phyloP scores from a whole-genome alignment of 805 yeast species.

The Spathaspora passalidarum region DNA sequence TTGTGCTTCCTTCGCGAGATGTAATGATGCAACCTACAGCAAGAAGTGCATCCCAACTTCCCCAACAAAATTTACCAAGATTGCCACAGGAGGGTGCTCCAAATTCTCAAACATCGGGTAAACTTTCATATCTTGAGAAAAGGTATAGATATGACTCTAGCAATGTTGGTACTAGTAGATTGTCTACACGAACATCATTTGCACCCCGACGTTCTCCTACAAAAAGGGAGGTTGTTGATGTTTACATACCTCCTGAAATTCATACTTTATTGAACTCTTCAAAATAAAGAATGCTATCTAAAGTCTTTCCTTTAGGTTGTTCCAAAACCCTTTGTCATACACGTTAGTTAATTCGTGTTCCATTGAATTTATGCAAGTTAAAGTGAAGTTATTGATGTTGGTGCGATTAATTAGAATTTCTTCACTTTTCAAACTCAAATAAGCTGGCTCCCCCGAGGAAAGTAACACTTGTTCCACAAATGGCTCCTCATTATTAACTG shows the following conservation, averaged over 20 bases:
- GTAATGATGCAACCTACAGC: not conserved
- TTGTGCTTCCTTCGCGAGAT: too few relatives aligned
- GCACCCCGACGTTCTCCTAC: too few relatives aligned
- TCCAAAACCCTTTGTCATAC: slow-evolving; percentile 49
- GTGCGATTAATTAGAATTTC: slow-evolving; percentile 13
- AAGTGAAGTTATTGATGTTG: slow-evolving; percentile 8
- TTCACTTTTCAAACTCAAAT: slow-evolving; percentile 27
- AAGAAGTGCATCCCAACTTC: not conserved
- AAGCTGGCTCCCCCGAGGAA: slow-evolving; percentile 17
- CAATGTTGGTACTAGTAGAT: too few relatives aligned
- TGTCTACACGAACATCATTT: too few relatives aligned
- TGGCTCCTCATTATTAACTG: slow-evolving; percentile 9
- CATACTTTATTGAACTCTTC: not conserved
- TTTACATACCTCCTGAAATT: not conserved
- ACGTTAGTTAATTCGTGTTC: slow-evolving; percentile 37
- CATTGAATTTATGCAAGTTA: slow-evolving; percentile 21
- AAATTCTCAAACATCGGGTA: not conserved
- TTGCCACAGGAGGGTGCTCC: not conserved
- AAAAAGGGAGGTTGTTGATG: not conserved
- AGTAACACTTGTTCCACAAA: slow-evolving; percentile 23
- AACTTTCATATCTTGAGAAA: too few relatives aligned
- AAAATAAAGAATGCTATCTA: not conserved
- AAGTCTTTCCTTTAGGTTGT: slow-evolving; percentile 33
- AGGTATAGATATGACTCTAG: too few relatives aligned
- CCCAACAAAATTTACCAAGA: not conserved